Evolutionary conservation across 257 asterid species (phyloP).

Genomic region (Gentiana macrophylla): DNA sequence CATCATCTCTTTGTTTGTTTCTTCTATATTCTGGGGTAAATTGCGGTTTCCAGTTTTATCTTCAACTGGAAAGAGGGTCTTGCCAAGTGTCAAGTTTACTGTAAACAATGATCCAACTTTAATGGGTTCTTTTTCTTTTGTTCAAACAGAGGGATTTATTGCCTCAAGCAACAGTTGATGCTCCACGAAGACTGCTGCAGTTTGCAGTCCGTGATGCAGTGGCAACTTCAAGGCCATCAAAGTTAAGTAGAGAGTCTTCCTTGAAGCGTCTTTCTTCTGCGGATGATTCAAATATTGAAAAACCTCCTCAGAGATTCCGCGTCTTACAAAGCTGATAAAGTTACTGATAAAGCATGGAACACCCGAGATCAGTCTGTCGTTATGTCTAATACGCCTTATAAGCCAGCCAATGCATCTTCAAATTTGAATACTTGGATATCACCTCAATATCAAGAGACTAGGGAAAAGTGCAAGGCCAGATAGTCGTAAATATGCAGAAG

Average conservation of each 20-base stretch:
- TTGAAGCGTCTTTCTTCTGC: constrained; percentile 70
- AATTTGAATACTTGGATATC: constrained; percentile 35
- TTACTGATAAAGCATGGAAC: constrained; percentile 18
- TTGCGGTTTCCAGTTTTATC: too few species aligned
- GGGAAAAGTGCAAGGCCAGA: constrained; percentile 25
- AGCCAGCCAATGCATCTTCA: constrained; percentile 21
- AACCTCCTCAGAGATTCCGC: constrained; percentile 41
- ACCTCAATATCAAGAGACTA: constrained; percentile 38
- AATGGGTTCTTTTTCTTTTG: background rate
- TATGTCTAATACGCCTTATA: constrained; percentile 22
- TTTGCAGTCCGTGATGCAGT: constrained; percentile 96
- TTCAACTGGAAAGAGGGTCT: too few species aligned
- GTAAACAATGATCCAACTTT: too few species aligned
- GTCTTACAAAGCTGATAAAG: constrained; percentile 29
- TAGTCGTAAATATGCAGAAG: constrained; percentile 19
- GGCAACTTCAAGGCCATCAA: constrained; percentile 52
- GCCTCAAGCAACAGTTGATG: constrained; percentile 49
- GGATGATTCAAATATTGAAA: constrained; percentile 42
- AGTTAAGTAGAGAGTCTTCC: constrained; percentile 40
- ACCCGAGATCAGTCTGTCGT: constrained; percentile 24
- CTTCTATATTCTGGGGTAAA: too few species aligned
- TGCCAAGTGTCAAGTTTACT: too few species aligned
- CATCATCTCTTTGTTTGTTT: too few species aligned
- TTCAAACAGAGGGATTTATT: constrained; percentile 44
- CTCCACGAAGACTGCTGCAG: constrained; percentile 81